Evolutionary conservation across 305 asterid genomes (phyloP).

Genomic region (Stenogyne calaminthoides): DNA sequence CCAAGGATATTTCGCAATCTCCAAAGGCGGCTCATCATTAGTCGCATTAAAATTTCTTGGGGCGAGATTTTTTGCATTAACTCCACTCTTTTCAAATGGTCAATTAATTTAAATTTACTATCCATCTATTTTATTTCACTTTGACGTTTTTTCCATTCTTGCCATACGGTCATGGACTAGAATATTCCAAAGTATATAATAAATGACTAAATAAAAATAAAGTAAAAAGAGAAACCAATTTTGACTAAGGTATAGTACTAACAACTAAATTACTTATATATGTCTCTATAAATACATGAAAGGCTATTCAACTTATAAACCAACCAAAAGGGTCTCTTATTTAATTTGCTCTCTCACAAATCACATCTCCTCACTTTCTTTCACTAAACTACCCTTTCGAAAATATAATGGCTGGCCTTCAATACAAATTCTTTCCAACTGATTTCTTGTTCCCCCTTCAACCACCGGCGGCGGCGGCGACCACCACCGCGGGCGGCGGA

Average conservation of each 20-base stretch:
- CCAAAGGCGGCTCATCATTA: too few relatives aligned
- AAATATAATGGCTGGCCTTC: conserved; percentile 56
- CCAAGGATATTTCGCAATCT: too few relatives aligned
- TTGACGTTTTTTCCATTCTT: not conserved
- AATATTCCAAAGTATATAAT: conserved; percentile 20
- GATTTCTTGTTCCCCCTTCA: conserved; percentile 55
- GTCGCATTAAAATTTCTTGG: too few relatives aligned
- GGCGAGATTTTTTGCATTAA: too few relatives aligned
- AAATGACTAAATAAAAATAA: not conserved
- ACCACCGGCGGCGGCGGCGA: conserved; percentile 35
- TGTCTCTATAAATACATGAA: conserved; percentile 31
- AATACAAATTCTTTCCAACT: conserved; percentile 65
- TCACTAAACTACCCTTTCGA: not conserved
- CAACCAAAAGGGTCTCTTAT: not conserved
- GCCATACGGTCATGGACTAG: not conserved
- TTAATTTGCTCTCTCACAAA: not conserved
- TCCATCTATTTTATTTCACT: too few relatives aligned
- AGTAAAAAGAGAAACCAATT: not conserved
- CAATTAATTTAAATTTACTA: too few relatives aligned
- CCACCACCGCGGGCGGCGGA: conserved; percentile 28
- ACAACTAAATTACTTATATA: not conserved
- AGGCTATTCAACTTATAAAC: conserved; percentile 6
- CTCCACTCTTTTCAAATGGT: too few relatives aligned
- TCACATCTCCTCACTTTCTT: not conserved
- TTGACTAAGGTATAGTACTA: conserved; percentile 8